Evolutionary conservation across 2,329 filamentous ascomycete genomes (phyloP).

Genomic region (Colletotrichum kahawae): DNA sequence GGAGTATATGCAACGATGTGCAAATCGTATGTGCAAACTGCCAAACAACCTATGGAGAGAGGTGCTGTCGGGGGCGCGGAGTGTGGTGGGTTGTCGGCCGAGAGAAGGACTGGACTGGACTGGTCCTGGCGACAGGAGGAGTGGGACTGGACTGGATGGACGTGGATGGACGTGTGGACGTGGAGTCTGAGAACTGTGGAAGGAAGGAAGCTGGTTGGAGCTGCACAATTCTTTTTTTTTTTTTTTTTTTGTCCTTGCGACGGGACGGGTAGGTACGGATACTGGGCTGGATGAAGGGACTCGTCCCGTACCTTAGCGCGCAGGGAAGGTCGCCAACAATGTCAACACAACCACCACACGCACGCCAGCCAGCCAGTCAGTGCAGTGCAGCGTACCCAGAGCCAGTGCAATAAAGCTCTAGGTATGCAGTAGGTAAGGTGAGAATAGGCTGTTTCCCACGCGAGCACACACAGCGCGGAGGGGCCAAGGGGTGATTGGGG

Average conservation of each 20-base stretch:
- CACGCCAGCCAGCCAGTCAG: not conserved
- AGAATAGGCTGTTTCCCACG: slow-evolving; percentile 19
- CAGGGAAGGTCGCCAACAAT: not conserved
- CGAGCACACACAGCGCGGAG: slow-evolving; percentile 14
- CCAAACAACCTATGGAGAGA: not conserved
- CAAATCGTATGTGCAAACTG: not conserved
- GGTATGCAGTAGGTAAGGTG: not conserved
- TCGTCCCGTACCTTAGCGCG: not conserved
- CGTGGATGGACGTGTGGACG: not conserved
- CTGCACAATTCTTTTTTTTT: not conserved
- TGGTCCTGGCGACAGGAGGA: not conserved
- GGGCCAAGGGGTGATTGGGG: slow-evolving; percentile 14
- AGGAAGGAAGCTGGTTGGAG: not conserved
- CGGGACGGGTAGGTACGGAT: not conserved
- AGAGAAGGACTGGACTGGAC: not conserved
- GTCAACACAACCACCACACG: not conserved
- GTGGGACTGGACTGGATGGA: not conserved
- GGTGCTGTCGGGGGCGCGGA: not conserved
- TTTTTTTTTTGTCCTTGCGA: not conserved
- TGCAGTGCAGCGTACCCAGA: not conserved
- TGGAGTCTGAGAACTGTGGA: not conserved
- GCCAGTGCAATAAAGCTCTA: not conserved
- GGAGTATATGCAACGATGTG: slow-evolving; percentile 4
- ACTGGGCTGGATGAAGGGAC: slow-evolving; percentile 4
- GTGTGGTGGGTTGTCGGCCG: slow-evolving; percentile 12